Base-by-base conservation (phyloP, 805 yeast species). In the Clavispora carvajalis region DNA sequence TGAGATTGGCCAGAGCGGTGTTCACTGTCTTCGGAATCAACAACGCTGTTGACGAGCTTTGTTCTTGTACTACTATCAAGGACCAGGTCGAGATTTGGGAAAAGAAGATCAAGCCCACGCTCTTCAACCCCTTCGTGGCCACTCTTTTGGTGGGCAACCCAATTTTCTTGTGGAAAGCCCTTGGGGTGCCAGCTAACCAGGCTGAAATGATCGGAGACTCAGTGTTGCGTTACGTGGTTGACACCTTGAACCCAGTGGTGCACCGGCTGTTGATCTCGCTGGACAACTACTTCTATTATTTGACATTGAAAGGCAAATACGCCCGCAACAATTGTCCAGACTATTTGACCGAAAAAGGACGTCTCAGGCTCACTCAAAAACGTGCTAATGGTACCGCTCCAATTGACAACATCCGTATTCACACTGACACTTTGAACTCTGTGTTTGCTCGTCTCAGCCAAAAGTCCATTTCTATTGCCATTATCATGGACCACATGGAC, bases 401-500 rank as follows among this genome's bases (percentile, higher is more conserved):
- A 5, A 61, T 86, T 42, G 84, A 82, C 55, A 79, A 77, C 40
- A 78, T 85, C 48, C 75, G 93, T 56, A 63, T 85, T 34, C 95
- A 85, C 62, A 85, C 95, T 1, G 95, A 86, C 59, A 79, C 80
- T 43, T 69, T 85, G 53, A 81, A 77, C 54, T 89, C 85, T 53
- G 93, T 86, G 3, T 77, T 83, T 46, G 79, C 76, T 31, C 73
- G 93, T 47, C 66, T 85, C 39, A 67, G 79, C 19, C 67, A 73
- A 36, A 73, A 76, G 41, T 76, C 88, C 9, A 71, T 85, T 33
- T 80, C 90, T 4, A 80, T 82, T 51, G 91, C 91, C 23, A 76
- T 85, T 31, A 82, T 85, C 39, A 85, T 85, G 95, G 95, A 85
- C 60, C 95, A 85, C 60, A 84, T 86, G 93, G 95, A 86, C 62